Conservation (phyloP, 2,329 filamentous ascomycete species). For the Emericellopsis cladophorae region DNA sequence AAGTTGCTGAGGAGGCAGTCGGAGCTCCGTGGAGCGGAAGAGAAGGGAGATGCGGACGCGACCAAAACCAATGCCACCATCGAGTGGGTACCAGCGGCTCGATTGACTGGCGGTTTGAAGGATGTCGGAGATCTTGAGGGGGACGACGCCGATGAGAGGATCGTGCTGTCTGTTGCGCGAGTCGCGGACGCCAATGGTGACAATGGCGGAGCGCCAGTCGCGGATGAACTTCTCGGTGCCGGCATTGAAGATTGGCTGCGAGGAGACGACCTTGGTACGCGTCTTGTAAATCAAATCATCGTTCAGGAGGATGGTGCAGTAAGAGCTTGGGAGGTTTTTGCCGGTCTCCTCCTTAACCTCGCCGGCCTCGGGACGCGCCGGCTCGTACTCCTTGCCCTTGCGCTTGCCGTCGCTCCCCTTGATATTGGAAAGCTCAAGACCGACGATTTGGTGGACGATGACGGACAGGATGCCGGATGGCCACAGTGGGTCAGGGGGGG, state of each 20-base stretch:
- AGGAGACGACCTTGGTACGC: constrained; percentile 85
- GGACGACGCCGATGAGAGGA: constrained; percentile 84
- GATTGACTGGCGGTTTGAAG: constrained; percentile 75
- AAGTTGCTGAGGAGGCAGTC: constrained; percentile 70
- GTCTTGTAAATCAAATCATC: constrained; percentile 88
- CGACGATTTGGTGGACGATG: constrained; percentile 89
- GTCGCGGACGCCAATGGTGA: constrained; percentile 82
- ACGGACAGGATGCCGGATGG: constrained; percentile 80
- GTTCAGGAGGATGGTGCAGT: constrained; percentile 85
- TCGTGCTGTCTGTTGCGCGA: constrained; percentile 85
- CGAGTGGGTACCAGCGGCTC: constrained; percentile 91
- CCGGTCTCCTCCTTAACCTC: constrained; percentile 78
- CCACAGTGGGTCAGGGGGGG: constrained; percentile 92
- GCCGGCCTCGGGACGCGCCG: constrained; percentile 67
- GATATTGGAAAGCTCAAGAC: constrained; percentile 81
- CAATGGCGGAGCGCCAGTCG: constrained; percentile 80
- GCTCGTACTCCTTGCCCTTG: constrained; percentile 79
- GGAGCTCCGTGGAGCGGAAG: constrained; percentile 80
- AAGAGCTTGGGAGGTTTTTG: constrained; percentile 70
- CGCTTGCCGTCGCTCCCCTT: constrained; percentile 73
- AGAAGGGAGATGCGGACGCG: constrained; percentile 78
- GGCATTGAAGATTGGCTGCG: constrained; percentile 93
- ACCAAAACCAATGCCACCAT: constrained; percentile 87
- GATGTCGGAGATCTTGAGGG: constrained; percentile 78
- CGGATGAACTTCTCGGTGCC: constrained; percentile 87